Base-by-base conservation (phyloP, 2,329 filamentous ascomycete genomes). In the Alternaria solani region DNA sequence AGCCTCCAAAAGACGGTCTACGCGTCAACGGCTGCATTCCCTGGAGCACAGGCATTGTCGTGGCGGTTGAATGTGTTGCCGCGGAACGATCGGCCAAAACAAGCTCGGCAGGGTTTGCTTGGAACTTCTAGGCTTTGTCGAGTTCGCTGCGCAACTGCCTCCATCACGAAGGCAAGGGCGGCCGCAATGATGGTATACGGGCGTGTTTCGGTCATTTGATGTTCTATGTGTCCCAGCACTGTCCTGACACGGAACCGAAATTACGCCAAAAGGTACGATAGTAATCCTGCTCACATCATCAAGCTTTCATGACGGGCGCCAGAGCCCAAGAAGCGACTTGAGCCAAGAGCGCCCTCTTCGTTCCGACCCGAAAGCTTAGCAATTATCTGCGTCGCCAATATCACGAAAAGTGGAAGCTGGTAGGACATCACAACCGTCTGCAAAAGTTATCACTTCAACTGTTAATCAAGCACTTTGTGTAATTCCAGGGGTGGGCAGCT, bases 321-420 rank as follows among this genome's bases (percentile, higher is more conserved):
- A 25, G 18, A 36, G 30, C 30, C 14, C 2, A 7, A 1, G 46
- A 25, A 4, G 11, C 11, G 20, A 20, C 32, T 25, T n/a, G 32
- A 38, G 46, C 46, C 30, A 49, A 49, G 46, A 5, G 5, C 14
- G 3, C 14, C 12, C 28, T 38, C 20, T 26, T 49, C 32, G 46
- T 18, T 49, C 32, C 46, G 46, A 36, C 46, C 46, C 30, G 30
- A 49, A 36, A 49, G 46, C 46, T 49, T 49, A 49, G 46, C 46
- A 38, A 36, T 18, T 1, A 4, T 3, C 12, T 38, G 32, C 20
- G 8, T 20, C 38, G 20, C 20, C 32, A n/a, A 26, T 7, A 3
- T 11, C 23, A 38, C 3, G 30, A 7, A 25, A 23, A 41, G 1
- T 12, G 20, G 38, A 41, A 23, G 38, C 18, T 5, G 5, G 18